phyloP scores from a whole-genome alignment of 1,284 basidiomycete genomes.

The Takashimella tepidaria region DNA sequence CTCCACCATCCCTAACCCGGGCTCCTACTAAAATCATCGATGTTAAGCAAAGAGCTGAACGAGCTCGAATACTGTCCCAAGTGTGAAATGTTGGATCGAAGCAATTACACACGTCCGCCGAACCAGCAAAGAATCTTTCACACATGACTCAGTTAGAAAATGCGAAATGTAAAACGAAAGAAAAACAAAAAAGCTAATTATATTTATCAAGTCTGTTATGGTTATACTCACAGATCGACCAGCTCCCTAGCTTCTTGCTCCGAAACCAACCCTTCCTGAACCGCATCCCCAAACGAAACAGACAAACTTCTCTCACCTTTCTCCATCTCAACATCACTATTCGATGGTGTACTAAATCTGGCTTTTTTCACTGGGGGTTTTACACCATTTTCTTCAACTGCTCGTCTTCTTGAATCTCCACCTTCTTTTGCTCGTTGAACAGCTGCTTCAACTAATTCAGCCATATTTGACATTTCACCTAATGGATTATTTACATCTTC shows the following conservation, averaged over 20 bases:
- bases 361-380: not conserved
- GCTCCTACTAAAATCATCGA: slow-evolving; percentile 81
- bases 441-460: slow-evolving; percentile 15
- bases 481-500: slow-evolving; percentile 20
- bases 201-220: too few relatives aligned
- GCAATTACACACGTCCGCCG: slow-evolving; percentile 75
- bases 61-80: slow-evolving; percentile 51
- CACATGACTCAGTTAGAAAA: too few relatives aligned
- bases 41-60: slow-evolving; percentile 45
- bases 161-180: too few relatives aligned
- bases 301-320: not conserved
- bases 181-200: too few relatives aligned
- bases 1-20: slow-evolving; percentile 72
- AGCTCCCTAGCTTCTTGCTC: slow-evolving; percentile 70
- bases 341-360: not conserved
- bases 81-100: slow-evolving; percentile 69
- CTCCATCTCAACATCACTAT: too few relatives aligned
- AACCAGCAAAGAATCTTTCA: slow-evolving; percentile 60
- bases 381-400: not conserved
- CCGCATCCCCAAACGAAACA: slow-evolving; percentile 10
- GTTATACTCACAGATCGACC: slow-evolving; percentile 69
- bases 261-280: slow-evolving; percentile 55
- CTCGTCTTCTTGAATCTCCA: slow-evolving; percentile 3
- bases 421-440: slow-evolving; percentile 15
- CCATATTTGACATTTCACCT: slow-evolving; percentile 17